Evolutionary conservation across 495 filamentous ascomycete genomes (phyloP).

Genomic region (Podospora appendiculata): DNA sequence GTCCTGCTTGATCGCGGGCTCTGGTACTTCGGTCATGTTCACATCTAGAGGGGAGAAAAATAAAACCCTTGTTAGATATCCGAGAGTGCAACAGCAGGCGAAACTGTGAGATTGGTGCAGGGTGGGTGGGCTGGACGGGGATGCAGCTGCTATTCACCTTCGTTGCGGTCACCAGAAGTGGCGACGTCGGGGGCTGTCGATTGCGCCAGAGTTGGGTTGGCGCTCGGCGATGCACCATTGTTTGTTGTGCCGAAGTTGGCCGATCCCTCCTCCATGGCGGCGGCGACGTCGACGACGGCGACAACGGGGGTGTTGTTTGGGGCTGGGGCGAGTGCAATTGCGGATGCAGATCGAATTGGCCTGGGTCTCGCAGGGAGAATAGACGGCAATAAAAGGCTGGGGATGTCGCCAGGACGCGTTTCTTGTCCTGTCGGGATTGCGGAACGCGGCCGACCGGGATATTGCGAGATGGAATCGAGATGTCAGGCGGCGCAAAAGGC

Average conservation of each 20-base stretch:
- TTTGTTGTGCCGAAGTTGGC: slow-evolving; percentile 46
- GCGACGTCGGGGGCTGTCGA: slow-evolving; percentile 34
- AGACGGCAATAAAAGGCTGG: not conserved
- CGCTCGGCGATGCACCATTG: slow-evolving; percentile 41
- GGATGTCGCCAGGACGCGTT: not conserved
- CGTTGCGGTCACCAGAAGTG: slow-evolving; percentile 11
- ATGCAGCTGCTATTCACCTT: slow-evolving; percentile 22
- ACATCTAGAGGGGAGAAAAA: slow-evolving; percentile 30
- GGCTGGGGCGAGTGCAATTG: slow-evolving; percentile 2
- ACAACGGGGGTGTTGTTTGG: too few species aligned
- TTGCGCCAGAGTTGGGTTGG: slow-evolving; percentile 45
- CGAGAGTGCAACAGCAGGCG: too few species aligned
- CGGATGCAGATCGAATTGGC: not conserved
- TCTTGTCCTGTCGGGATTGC: too few species aligned
- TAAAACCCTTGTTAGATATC: not conserved
- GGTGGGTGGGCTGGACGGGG: not conserved
- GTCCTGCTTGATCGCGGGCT: slow-evolving; percentile 46
- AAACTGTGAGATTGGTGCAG: too few species aligned
- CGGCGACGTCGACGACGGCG: not conserved
- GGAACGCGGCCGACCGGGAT: too few species aligned
- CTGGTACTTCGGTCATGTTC: slow-evolving; percentile 45
- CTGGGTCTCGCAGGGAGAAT: too few species aligned
- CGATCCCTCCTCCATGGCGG: slow-evolving; percentile 47
- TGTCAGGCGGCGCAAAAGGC: slow-evolving; percentile 11
- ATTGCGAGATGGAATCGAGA: slow-evolving; percentile 5